A percentile compares a stretch with the other conserved stretches of the same genome.
phyloP scores from a whole-genome alignment of 208 protist species.

The Acanthamoeba rhysodes region DNA sequence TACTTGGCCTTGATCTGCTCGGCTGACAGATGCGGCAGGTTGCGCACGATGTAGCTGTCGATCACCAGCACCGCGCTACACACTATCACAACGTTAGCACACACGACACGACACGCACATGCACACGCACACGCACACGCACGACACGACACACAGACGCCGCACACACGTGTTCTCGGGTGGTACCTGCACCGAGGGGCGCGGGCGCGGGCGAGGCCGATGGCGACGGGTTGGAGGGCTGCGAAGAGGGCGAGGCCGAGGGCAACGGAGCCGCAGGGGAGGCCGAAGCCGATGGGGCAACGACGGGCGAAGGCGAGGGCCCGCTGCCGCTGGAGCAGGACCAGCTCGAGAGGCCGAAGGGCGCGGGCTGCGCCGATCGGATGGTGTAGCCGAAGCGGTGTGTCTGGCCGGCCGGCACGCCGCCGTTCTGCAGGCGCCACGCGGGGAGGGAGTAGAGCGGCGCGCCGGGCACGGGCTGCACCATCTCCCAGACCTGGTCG shows the following conservation, averaged over 20 bases:
- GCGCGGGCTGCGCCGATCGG: not conserved
- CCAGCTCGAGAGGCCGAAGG: not conserved
- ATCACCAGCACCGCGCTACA: conserved; percentile 26
- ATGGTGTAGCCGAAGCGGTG: conserved; percentile 46
- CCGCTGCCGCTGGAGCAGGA: not conserved
- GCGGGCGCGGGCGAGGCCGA: not conserved
- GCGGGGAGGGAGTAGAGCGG: not conserved
- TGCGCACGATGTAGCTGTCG: conserved; percentile 68
- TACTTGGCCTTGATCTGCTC: conserved; percentile 61
- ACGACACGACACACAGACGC: not conserved
- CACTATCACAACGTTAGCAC: not conserved
- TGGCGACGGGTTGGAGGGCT: not conserved
- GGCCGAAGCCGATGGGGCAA: not conserved
- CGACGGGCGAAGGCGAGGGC: not conserved
- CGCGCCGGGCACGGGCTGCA: not conserved
- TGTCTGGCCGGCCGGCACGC: not conserved
- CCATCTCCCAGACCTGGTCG: conserved; percentile 45
- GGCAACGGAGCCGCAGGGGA: not conserved
- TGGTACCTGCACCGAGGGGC: not conserved
- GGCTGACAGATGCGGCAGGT: not conserved
- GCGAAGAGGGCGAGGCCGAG: not conserved
- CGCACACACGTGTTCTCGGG: too few relatives aligned
- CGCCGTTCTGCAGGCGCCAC: conserved; percentile 31
- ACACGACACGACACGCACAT: too few relatives aligned
- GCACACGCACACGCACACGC: too few relatives aligned